phyloP scores from a whole-genome alignment of 306 rosid species.

The Dalbergia cochinchinensis region DNA sequence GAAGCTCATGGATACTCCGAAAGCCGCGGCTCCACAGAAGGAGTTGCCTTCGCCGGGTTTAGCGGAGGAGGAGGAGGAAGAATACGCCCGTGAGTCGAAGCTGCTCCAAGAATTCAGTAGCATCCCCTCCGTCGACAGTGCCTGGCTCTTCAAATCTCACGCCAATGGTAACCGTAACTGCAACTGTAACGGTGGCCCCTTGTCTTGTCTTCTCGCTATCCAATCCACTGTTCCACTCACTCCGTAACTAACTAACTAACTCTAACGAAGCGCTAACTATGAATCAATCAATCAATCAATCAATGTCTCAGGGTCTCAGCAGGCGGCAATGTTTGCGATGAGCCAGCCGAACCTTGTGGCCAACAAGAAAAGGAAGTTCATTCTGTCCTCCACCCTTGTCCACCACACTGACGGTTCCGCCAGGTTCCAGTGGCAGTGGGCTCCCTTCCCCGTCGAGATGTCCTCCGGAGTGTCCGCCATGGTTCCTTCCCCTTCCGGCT shows the following conservation, averaged over 20 bases:
- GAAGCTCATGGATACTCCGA: conserved; percentile 65
- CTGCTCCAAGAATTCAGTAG: conserved; percentile 71
- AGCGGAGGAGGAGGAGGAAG: conserved; percentile 71
- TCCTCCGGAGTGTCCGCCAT: conserved; percentile 67
- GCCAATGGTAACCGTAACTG: conserved; percentile 44
- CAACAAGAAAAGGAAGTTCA: conserved; percentile 76
- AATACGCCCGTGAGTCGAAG: conserved; percentile 71
- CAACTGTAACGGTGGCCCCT: background rate
- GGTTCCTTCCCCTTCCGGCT: conserved; percentile 88
- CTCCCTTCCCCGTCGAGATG: conserved; percentile 87
- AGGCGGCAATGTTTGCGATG: conserved; percentile 70
- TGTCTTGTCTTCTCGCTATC: background rate
- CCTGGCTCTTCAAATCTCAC: conserved; percentile 75
- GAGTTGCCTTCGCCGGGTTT: conserved; percentile 61
- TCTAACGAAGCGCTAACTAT: background rate
- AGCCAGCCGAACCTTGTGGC: conserved; percentile 83
- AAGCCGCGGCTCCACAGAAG: conserved; percentile 34
- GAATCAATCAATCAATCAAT: no score
- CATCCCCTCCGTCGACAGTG: conserved; percentile 76
- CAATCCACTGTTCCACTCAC: background rate
- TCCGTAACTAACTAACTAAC: background rate
- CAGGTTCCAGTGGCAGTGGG: conserved; percentile 76
- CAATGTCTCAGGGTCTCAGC: conserved; percentile 38
- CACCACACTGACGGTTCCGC: conserved; percentile 53
- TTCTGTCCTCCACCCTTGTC: conserved; percentile 67